Conservation (phyloP, 345 rosid genomes). For the Carallia brachiata region DNA sequence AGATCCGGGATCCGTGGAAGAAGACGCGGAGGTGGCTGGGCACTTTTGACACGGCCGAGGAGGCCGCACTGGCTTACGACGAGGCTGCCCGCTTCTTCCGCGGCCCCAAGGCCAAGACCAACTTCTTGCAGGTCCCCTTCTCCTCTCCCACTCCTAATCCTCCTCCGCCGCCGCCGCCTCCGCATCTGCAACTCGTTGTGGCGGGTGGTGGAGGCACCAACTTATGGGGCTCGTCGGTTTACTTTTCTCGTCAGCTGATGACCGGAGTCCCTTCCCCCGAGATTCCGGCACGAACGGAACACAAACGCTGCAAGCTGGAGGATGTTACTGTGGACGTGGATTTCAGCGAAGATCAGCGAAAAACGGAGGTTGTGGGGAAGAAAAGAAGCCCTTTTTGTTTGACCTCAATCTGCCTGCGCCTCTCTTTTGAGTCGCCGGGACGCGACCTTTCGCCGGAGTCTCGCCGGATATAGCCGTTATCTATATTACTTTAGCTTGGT, state of each 20-base stretch:
- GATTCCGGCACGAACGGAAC: neutral
- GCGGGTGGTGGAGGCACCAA: neutral
- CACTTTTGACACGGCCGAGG: slow-evolving; percentile 40
- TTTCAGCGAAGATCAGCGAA: neutral
- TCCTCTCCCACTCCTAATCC: neutral
- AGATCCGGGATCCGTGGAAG: slow-evolving; percentile 43
- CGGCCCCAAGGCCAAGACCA: slow-evolving; percentile 38
- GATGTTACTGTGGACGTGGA: slow-evolving; percentile 4
- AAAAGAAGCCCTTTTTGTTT: slow-evolving; percentile 10
- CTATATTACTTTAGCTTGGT: neutral
- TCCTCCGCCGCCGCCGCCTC: neutral
- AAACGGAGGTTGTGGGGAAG: neutral
- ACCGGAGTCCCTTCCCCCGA: neutral
- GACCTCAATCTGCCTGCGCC: slow-evolving; percentile 22
- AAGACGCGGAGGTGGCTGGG: slow-evolving; percentile 43
- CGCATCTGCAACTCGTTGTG: neutral
- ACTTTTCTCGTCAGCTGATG: neutral
- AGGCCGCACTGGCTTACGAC: slow-evolving; percentile 40
- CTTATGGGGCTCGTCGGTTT: neutral
- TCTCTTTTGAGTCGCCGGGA: slow-evolving; percentile 4
- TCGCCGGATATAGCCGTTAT: neutral
- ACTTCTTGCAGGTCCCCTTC: slow-evolving; percentile 16
- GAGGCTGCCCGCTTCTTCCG: slow-evolving; percentile 36
- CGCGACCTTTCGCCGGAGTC: too few species aligned
- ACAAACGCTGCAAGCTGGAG: slow-evolving; percentile 2